These are phyloP conservation scores for Trichoderma sp. DNA, from an alignment of 2,329 filamentous ascomycete species.

Conservation along the genomic window DNA sequence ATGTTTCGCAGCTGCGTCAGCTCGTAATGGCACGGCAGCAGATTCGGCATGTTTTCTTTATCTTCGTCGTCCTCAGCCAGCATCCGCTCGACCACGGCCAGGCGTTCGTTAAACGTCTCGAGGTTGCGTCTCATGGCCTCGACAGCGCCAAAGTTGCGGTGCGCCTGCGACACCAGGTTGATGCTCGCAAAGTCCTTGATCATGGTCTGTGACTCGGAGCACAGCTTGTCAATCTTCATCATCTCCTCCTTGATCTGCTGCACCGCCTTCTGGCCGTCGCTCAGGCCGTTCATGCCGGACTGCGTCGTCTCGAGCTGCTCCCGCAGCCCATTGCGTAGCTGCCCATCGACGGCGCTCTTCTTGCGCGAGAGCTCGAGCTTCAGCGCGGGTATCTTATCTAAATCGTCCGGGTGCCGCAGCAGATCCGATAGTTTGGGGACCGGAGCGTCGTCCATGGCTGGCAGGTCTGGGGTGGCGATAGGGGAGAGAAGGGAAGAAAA, in stretches of 20 bases:
- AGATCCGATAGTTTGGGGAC: constrained; percentile 85
- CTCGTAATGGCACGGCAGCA: constrained; percentile 86
- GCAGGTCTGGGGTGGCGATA: background rate
- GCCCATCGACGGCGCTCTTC: constrained; percentile 85
- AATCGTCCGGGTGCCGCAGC: constrained; percentile 90
- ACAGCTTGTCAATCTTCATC: constrained; percentile 96
- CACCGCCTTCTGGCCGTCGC: constrained; percentile 86
- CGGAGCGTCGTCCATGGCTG: constrained; percentile 53
- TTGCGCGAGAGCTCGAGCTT: constrained; percentile 93
- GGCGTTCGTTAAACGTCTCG: constrained; percentile 77
- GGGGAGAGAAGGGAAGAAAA: constrained; percentile 6
- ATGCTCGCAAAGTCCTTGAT: constrained; percentile 94
- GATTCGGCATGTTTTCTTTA: constrained; percentile 84
- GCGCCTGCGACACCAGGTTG: constrained; percentile 87
- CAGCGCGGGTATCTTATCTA: constrained; percentile 88
- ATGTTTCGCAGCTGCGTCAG: constrained; percentile 91
- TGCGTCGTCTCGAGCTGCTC: constrained; percentile 95
- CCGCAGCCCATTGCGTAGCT: constrained; percentile 81
- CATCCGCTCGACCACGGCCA: constrained; percentile 73
- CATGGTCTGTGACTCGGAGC: constrained; percentile 95
- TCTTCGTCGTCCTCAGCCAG: constrained; percentile 81
- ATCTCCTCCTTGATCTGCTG: constrained; percentile 96
- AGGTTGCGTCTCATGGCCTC: constrained; percentile 90
- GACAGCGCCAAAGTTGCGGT: constrained; percentile 92
- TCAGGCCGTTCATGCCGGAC: constrained; percentile 83